phyloP scores from a whole-genome alignment of 768 basidiomycete genomes.

The Hericium coralloides region DNA sequence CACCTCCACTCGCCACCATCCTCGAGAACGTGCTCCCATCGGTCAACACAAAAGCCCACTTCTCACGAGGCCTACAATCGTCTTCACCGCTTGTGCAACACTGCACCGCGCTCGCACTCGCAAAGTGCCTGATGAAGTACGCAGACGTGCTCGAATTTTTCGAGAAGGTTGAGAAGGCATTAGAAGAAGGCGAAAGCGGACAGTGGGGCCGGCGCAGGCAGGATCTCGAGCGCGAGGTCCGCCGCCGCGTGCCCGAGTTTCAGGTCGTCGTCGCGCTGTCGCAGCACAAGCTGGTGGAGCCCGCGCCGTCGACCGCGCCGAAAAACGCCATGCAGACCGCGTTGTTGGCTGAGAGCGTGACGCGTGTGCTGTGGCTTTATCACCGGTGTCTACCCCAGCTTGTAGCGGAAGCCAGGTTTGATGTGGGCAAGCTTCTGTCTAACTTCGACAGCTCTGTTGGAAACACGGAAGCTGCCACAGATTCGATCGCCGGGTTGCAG shows the following conservation, averaged over 20 bases:
- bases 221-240: slow-evolving; percentile 70
- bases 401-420: slow-evolving; percentile 75
- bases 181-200: slow-evolving; percentile 61
- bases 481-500: slow-evolving; percentile 33
- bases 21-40: slow-evolving; percentile 78
- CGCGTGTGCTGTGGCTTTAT: slow-evolving; percentile 80
- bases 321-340: slow-evolving; percentile 36
- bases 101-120: slow-evolving; percentile 69
- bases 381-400: slow-evolving; percentile 66
- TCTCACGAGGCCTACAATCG: slow-evolving; percentile 78
- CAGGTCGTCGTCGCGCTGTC: slow-evolving; percentile 80
- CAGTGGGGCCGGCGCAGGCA: slow-evolving; percentile 59
- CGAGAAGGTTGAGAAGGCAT: slow-evolving; percentile 34
- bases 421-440: slow-evolving; percentile 70
- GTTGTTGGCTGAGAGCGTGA: slow-evolving; percentile 70
- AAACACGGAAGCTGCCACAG: slow-evolving; percentile 21
- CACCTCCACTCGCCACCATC: slow-evolving; percentile 63
- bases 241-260: slow-evolving; percentile 77
- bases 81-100: slow-evolving; percentile 74
- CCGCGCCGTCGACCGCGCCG: neutral
- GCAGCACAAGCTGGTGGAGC: slow-evolving; percentile 30
- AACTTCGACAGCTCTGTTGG: slow-evolving; percentile 27
- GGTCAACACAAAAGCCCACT: slow-evolving; percentile 54
- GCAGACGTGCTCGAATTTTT: slow-evolving; percentile 42
- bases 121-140: slow-evolving; percentile 70